Percentiles rank a stretch among this genome's conserved stretches.
These are phyloP conservation scores for Inonotus hispidus DNA, from an alignment of 1,284 basidiomycete genomes.

Conservation along the genomic window DNA sequence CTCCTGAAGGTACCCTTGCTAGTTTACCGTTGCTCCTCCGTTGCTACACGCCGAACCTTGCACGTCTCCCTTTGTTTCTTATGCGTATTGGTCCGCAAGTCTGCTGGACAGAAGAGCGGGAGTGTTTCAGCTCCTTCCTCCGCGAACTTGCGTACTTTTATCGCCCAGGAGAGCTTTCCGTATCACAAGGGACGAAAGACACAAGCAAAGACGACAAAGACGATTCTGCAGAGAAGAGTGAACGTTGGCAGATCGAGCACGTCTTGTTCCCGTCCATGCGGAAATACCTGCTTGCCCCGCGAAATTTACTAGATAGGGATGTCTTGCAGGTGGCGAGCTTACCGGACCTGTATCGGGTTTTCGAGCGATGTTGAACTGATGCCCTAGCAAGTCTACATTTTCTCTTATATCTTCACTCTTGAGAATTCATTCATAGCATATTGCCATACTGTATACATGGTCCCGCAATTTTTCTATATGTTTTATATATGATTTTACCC, in stretches of 20 bases:
- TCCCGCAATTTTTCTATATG: no score
- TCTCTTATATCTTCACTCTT: not conserved
- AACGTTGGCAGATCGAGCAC: conserved; percentile 83
- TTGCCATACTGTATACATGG: no score
- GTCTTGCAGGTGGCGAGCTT: conserved; percentile 83
- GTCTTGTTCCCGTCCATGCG: conserved; percentile 81
- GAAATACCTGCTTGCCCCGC: conserved; percentile 67
- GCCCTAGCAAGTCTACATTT: no score
- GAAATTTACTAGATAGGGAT: conserved; percentile 63
- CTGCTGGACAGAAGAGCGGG: conserved; percentile 80
- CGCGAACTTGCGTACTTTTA: conserved; percentile 92
- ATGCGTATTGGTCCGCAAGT: conserved; percentile 88
- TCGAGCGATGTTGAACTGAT: conserved; percentile 69
- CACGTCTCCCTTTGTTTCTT: conserved; percentile 79
- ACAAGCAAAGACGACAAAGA: conserved; percentile 23
- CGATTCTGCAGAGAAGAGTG: conserved; percentile 43
- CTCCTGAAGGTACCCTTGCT: conserved; percentile 58
- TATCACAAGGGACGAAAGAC: conserved; percentile 24
- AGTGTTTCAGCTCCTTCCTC: conserved; percentile 83
- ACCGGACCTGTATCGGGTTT: conserved; percentile 86
- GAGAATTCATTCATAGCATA: not conserved
- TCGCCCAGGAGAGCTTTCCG: conserved; percentile 52
- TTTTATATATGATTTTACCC: no score
- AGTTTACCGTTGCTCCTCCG: conserved; percentile 78
- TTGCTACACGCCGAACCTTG: conserved; percentile 82